These are phyloP conservation scores for Leccinum arenicola DNA, from an alignment of 768 basidiomycete genomes.

Conservation along the genomic window DNA sequence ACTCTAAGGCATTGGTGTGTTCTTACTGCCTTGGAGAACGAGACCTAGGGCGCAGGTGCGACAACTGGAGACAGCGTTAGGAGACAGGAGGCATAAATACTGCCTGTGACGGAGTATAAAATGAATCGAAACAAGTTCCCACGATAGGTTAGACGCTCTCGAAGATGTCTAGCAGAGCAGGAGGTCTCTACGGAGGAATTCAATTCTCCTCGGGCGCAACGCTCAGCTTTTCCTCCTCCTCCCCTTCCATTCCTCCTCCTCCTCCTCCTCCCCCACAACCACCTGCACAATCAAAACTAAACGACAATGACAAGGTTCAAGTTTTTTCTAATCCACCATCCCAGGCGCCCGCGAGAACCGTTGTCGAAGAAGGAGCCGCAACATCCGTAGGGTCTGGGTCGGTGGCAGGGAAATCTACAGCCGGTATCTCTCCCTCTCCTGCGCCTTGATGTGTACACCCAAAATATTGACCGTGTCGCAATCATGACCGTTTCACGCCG, in stretches of 20 bases:
- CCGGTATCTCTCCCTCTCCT: conserved; percentile 51
- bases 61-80: no score
- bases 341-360: conserved; percentile 25
- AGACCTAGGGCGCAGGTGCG: no score
- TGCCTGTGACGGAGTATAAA: no score
- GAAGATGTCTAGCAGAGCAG: conserved; percentile 74
- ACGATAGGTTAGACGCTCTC: conserved; percentile 20
- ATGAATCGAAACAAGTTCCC: conserved; percentile 7
- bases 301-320: conserved; percentile 16
- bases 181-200: conserved; percentile 84
- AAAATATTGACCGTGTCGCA: conserved; percentile 38
- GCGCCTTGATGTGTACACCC: conserved; percentile 35
- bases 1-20: no score
- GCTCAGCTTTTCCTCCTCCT: conserved; percentile 43
- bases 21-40: no score
- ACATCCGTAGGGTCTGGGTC: conserved; percentile 25
- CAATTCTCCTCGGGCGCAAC: conserved; percentile 74
- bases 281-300: conserved; percentile 20
- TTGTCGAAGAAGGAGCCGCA: conserved; percentile 26
- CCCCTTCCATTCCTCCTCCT: conserved; percentile 10
- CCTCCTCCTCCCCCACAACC: conserved; percentile 25
- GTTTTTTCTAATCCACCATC: conserved; percentile 14
- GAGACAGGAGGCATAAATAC: no score
- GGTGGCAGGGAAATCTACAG: conserved; percentile 48
- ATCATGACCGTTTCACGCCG: conserved; percentile 30